Conservation (phyloP, 768 basidiomycete genomes). For the Cystobasidium tubakii region DNA sequence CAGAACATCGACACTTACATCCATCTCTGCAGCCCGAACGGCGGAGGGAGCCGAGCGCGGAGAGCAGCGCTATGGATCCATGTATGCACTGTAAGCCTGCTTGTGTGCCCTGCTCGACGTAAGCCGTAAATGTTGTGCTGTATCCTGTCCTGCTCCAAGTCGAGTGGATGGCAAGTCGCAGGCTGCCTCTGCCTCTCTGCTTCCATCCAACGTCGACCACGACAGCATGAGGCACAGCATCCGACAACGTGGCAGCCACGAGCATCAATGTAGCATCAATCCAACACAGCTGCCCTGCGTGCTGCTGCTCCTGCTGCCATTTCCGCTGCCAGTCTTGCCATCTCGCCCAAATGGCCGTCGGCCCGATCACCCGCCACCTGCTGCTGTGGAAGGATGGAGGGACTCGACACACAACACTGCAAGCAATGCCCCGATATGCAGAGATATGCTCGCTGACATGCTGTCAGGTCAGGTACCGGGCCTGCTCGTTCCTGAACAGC, state of each 20-base stretch:
- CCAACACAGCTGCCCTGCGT: not conserved
- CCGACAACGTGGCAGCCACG: too few species aligned
- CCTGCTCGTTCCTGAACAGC: not conserved
- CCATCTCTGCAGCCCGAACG: slow-evolving; percentile 1
- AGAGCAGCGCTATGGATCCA: too few species aligned
- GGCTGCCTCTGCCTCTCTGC: not conserved
- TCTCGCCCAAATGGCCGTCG: not conserved
- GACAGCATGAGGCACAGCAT: too few species aligned
- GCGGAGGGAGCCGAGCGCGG: not conserved
- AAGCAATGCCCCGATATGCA: not conserved
- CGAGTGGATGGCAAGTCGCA: not conserved
- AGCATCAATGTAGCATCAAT: too few species aligned
- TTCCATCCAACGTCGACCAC: not conserved
- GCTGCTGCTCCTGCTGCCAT: not conserved
- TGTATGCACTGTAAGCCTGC: not conserved
- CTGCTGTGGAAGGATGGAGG: not conserved
- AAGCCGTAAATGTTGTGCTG: too few species aligned
- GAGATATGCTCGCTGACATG: not conserved
- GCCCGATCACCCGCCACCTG: slow-evolving; percentile 1
- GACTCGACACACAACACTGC: not conserved
- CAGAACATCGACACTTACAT: not conserved
- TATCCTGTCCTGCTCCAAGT: not conserved
- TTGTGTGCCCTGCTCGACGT: not conserved
- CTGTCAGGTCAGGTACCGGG: not conserved
- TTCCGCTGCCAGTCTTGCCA: not conserved